These are phyloP conservation scores for Thuja plicata DNA, from an alignment of 83 land plant genomes.

Conservation along the genomic window DNA sequence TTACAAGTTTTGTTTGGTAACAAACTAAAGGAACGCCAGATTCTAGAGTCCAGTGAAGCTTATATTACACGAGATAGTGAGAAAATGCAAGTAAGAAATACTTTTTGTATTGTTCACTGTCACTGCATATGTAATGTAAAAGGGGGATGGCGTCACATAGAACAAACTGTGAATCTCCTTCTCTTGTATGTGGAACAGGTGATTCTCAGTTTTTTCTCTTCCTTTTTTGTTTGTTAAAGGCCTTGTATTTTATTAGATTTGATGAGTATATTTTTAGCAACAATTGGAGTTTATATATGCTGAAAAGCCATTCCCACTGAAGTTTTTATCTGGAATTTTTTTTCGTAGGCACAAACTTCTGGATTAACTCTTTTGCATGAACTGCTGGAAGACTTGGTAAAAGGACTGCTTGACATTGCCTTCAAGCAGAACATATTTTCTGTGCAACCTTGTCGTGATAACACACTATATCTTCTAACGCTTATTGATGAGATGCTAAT, in stretches of 20 bases:
- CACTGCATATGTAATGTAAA: slow-evolving; percentile 51
- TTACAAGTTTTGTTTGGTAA: slow-evolving; percentile 21
- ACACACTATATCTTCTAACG: slow-evolving; percentile 71
- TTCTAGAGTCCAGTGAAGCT: not conserved
- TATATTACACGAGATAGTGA: slow-evolving; percentile 27
- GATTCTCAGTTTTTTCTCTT: not conserved
- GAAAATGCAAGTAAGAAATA: slow-evolving; percentile 34
- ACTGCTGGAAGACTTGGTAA: slow-evolving; percentile 67
- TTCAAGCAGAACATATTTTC: slow-evolving; percentile 57
- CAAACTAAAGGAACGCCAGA: not conserved
- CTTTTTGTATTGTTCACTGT: slow-evolving; percentile 51
- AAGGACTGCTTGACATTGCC: slow-evolving; percentile 49
- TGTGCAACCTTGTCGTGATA: slow-evolving; percentile 97
- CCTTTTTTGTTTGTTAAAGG: not conserved
- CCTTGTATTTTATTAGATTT: not conserved
- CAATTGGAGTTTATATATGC: not conserved
- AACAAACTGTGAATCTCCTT: slow-evolving; percentile 60
- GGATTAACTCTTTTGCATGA: slow-evolving; percentile 44
- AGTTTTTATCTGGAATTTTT: not conserved
- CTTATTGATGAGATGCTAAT: slow-evolving; percentile 83
- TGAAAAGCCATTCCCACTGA: not conserved
- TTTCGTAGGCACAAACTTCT: slow-evolving; percentile 45
- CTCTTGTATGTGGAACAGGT: slow-evolving; percentile 43
- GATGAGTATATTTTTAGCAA: not conserved
- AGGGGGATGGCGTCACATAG: slow-evolving; percentile 74